Conservation (phyloP, 306 rosid genomes). For the Alnus glutinosa region DNA sequence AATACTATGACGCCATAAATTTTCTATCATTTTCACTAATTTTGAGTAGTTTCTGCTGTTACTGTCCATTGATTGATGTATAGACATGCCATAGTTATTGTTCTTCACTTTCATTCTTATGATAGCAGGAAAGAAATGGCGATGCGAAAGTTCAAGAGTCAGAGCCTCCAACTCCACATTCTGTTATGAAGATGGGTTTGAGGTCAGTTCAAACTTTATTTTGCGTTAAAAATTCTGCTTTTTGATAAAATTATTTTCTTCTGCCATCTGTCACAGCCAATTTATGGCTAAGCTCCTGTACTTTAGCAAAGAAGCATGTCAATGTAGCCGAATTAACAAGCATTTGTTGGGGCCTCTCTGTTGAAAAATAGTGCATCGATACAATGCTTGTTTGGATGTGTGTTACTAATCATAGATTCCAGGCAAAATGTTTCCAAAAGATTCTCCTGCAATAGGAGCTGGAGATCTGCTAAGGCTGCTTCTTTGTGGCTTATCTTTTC, state of each 20-base stretch:
- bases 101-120: conserved; percentile 21
- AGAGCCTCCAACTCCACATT: conserved; percentile 94
- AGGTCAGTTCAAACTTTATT: conserved; percentile 58
- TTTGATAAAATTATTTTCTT: background rate
- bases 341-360: background rate
- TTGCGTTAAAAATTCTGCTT: conserved; percentile 8
- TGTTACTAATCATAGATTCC: background rate
- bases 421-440: background rate
- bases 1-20: conserved; percentile 1
- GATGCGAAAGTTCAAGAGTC: conserved; percentile 72
- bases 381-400: conserved; percentile 17
- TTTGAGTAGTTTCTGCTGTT: conserved; percentile 6
- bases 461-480: background rate
- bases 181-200: conserved; percentile 76
- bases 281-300: conserved; percentile 29
- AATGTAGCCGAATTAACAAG: conserved; percentile 17
- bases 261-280: conserved; percentile 5
- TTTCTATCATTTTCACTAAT: conserved; percentile 5
- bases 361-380: background rate
- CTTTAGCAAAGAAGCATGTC: conserved; percentile 22
- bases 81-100: conserved; percentile 15
- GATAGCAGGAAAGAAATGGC: conserved; percentile 79
- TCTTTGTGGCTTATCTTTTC: background rate
- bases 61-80: conserved; percentile 2
- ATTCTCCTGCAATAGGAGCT: conserved; percentile 15